These are phyloP conservation scores for Rhododendron ferrugineum DNA, from an alignment of 148 eudicot species.

Conservation along the genomic window DNA sequence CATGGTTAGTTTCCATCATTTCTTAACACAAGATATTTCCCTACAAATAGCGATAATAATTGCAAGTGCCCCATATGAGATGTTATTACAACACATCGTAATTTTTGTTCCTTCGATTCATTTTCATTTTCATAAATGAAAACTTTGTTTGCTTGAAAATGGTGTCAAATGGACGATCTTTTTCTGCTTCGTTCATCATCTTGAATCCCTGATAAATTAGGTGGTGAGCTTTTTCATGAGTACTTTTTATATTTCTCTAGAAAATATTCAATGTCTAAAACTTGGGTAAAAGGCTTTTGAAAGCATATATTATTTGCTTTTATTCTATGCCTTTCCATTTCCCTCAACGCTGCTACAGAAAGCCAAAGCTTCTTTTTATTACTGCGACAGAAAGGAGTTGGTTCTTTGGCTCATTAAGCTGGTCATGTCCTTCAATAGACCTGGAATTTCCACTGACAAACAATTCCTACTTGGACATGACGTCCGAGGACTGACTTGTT, in stretches of 20 bases:
- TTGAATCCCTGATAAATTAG: background rate
- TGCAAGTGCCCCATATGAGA: background rate
- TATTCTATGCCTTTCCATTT: background rate
- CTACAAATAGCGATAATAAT: background rate
- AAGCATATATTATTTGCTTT: background rate
- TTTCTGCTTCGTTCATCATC: background rate
- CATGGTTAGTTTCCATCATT: background rate
- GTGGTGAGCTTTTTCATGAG: background rate
- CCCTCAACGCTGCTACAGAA: background rate
- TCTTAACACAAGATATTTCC: background rate
- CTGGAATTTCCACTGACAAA: background rate
- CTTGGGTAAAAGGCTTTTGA: background rate
- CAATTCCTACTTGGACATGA: background rate
- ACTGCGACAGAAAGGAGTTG: background rate
- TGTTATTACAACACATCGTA: background rate
- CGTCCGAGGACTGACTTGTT: background rate
- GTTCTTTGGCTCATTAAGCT: background rate
- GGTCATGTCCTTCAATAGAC: background rate
- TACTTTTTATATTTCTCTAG: background rate
- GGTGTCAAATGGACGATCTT: background rate
- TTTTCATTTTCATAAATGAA: background rate
- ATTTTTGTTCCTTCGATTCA: background rate
- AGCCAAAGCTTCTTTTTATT: background rate
- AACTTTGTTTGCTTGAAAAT: background rate
- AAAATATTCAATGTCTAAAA: background rate